Conservation (phyloP, 148 eudicot genomes). For the Rhododendron griersonianum region DNA sequence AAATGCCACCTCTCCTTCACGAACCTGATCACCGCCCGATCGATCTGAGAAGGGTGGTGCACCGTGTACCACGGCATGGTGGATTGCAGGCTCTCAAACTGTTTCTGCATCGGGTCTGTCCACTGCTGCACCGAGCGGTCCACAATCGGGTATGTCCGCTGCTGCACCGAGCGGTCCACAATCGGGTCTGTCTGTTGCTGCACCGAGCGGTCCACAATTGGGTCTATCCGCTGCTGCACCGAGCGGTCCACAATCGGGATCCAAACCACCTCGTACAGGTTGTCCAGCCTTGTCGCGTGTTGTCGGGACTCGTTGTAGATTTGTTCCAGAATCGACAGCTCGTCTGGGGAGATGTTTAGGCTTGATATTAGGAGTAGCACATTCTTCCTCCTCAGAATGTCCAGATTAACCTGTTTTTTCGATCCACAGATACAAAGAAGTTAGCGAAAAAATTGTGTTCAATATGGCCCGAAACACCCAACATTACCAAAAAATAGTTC, state of each 20-base stretch:
- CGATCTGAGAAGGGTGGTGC: slow-evolving; percentile 41
- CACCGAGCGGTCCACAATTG: slow-evolving; percentile 15
- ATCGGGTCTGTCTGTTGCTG: slow-evolving; percentile 48
- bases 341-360: slow-evolving; percentile 51
- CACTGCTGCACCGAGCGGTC: slow-evolving; percentile 27
- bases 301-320: slow-evolving; percentile 43
- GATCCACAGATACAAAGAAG: background rate
- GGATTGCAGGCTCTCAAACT: slow-evolving; percentile 41
- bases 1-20: slow-evolving; percentile 51
- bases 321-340: slow-evolving; percentile 58
- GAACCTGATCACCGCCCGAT: slow-evolving; percentile 39
- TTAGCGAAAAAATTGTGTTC: too few species aligned
- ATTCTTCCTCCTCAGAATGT: slow-evolving; percentile 48
- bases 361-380: slow-evolving; percentile 59
- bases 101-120: slow-evolving; percentile 20
- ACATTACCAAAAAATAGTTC: too few species aligned
- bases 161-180: slow-evolving; percentile 29
- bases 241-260: slow-evolving; percentile 49
- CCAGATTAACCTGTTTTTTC: slow-evolving; percentile 39
- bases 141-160: slow-evolving; percentile 29
- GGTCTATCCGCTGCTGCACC: slow-evolving; percentile 23
- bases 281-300: slow-evolving; percentile 6
- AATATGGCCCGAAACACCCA: too few species aligned
- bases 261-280: slow-evolving; percentile 58
- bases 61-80: slow-evolving; percentile 67